These are phyloP conservation scores for Malania oleifera DNA, from an alignment of 164 flowering plant species.

Conservation along the genomic window DNA sequence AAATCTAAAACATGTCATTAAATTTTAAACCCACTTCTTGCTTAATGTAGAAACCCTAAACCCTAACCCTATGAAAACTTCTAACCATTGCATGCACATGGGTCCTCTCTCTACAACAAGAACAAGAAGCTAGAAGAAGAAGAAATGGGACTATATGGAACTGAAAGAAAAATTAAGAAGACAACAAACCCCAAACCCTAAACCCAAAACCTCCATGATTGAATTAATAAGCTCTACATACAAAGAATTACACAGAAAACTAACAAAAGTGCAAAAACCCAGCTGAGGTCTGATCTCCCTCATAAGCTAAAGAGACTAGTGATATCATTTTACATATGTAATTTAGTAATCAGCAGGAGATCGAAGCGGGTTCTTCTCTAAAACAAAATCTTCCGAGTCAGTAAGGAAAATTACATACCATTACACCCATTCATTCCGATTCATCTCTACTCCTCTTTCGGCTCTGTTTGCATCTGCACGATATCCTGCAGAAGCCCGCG, in stretches of 20 bases:
- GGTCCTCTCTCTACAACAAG: background rate
- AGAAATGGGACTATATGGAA: constrained; percentile 1
- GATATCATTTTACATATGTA: too few relatives aligned
- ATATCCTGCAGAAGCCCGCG: constrained; percentile 78
- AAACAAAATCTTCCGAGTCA: background rate
- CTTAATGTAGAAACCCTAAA: constrained; percentile 7
- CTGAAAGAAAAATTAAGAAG: background rate
- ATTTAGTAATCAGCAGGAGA: background rate
- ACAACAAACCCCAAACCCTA: constrained; percentile 3
- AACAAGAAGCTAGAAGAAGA: background rate
- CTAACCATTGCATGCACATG: background rate
- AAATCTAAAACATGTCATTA: background rate
- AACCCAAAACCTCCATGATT: constrained; percentile 1
- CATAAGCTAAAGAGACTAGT: background rate
- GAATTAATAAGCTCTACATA: constrained; percentile 2
- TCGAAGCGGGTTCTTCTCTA: constrained; percentile 5
- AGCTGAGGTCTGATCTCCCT: constrained; percentile 5
- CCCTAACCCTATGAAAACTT: constrained; percentile 10
- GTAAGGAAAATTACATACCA: constrained; percentile 23
- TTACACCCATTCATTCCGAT: too few relatives aligned
- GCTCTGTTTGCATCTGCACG: constrained; percentile 35
- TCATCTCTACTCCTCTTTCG: constrained; percentile 19
- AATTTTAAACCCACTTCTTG: constrained; percentile 10
- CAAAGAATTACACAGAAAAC: constrained; percentile 5
- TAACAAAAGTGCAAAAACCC: background rate